These are phyloP conservation scores for Chenopodium formosanum DNA, from an alignment of 148 eudicot species.

Conservation along the genomic window DNA sequence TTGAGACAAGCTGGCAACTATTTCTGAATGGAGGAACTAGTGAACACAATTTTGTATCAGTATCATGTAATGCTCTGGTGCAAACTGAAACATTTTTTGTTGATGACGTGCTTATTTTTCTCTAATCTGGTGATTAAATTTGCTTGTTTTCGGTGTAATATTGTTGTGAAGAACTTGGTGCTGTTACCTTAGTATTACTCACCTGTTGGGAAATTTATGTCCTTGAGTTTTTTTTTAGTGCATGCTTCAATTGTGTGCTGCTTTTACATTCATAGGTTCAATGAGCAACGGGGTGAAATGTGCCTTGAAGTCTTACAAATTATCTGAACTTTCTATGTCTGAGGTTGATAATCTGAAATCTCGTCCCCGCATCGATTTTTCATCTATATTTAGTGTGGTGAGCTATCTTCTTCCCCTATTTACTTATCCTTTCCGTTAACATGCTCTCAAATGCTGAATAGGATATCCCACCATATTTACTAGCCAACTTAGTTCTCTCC, in stretches of 20 bases:
- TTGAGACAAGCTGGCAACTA: neutral
- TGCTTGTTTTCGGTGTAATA: neutral
- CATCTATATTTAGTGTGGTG: conserved; percentile 79
- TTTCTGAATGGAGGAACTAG: neutral
- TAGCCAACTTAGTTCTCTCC: neutral
- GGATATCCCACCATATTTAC: neutral
- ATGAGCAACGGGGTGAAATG: conserved; percentile 45
- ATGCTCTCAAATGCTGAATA: neutral
- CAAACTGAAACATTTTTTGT: neutral
- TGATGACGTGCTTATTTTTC: neutral
- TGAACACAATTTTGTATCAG: neutral
- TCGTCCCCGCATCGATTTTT: conserved; percentile 92
- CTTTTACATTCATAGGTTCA: conserved; percentile 36
- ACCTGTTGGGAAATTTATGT: neutral
- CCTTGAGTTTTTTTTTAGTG: neutral
- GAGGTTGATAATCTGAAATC: conserved; percentile 82
- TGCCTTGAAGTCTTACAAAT: conserved; percentile 88
- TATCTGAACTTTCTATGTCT: conserved; percentile 66
- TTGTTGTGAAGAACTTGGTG: neutral
- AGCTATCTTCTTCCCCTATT: conserved; percentile 22
- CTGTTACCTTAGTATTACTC: neutral
- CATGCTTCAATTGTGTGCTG: conserved; percentile 16
- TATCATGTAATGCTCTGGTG: neutral
- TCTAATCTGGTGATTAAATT: too few relatives aligned
- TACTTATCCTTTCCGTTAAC: neutral